These are phyloP conservation scores for Yamadazyma sp. DNA, from an alignment of 1,139 yeast genomes.

Conservation along the genomic window DNA sequence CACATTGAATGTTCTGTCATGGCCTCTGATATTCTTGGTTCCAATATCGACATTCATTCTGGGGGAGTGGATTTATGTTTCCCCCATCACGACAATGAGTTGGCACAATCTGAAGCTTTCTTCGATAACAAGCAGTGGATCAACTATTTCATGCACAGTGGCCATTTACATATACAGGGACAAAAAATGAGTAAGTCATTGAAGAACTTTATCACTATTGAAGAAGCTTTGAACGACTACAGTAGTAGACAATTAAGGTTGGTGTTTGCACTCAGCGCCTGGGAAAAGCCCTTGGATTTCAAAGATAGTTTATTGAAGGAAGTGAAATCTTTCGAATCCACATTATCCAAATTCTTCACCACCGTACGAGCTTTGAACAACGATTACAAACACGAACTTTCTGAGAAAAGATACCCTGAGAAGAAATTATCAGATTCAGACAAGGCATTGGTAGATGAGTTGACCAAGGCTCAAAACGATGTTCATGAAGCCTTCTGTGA, in stretches of 20 bases:
- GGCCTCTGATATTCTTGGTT: slow-evolving; percentile 90
- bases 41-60: slow-evolving; percentile 87
- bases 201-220: slow-evolving; percentile 92
- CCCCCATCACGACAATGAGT: slow-evolving; percentile 99
- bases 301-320: slow-evolving; percentile 77
- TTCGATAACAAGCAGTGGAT: slow-evolving; percentile 93
- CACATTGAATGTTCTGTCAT: slow-evolving; percentile 98
- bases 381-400: slow-evolving; percentile 56
- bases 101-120: slow-evolving; percentile 96
- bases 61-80: slow-evolving; percentile 98
- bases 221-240: slow-evolving; percentile 75
- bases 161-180: slow-evolving; percentile 97
- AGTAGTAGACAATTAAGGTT: slow-evolving; percentile 82
- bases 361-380: slow-evolving; percentile 74
- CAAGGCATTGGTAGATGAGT: slow-evolving; percentile 51
- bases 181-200: slow-evolving; percentile 96
- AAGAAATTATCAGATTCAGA: slow-evolving; percentile 58
- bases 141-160: slow-evolving; percentile 93
- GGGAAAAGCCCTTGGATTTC: slow-evolving; percentile 93
- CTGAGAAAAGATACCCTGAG: slow-evolving; percentile 47
- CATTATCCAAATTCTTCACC: slow-evolving; percentile 79
- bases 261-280: slow-evolving; percentile 85
- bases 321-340: slow-evolving; percentile 71
- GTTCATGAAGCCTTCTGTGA: slow-evolving; percentile 85
- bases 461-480: slow-evolving; percentile 54